phyloP scores from a whole-genome alignment of 805 yeast genomes.

The Wickerhamomyces alni region DNA sequence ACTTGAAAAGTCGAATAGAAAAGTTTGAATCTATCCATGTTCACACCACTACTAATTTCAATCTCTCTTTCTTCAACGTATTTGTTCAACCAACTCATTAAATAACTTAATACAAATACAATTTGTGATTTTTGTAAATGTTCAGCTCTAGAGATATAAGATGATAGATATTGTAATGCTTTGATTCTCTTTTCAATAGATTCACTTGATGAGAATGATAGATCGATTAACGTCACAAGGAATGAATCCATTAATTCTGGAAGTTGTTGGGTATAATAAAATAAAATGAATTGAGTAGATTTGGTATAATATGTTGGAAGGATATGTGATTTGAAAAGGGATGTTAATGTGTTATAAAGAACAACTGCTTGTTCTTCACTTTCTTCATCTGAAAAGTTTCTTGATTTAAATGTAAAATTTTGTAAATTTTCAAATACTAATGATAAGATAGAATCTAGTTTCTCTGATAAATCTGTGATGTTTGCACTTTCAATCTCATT shows the following conservation, averaged over 20 bases:
- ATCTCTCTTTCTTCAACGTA: conserved; percentile 80
- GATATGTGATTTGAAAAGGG: conserved; percentile 75
- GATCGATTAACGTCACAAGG: conserved; percentile 74
- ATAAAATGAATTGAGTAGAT: conserved; percentile 78
- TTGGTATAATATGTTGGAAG: conserved; percentile 90
- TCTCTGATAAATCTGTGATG: conserved; percentile 48
- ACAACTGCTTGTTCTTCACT: conserved; percentile 56
- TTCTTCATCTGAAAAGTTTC: conserved; percentile 35
- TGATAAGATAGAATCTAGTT: conserved; percentile 66
- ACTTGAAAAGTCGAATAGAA: conserved; percentile 92
- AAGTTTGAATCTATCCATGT: conserved; percentile 88
- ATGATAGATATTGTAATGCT: conserved; percentile 87
- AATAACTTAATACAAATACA: conserved; percentile 72
- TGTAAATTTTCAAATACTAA: conserved; percentile 48
- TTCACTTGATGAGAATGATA: conserved; percentile 67
- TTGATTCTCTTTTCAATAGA: conserved; percentile 72
- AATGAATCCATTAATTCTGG: conserved; percentile 81
- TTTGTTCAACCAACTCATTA: conserved; percentile 77
- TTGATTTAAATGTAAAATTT: conserved; percentile 20
- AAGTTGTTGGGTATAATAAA: conserved; percentile 75
- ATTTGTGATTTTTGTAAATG: conserved; percentile 66
- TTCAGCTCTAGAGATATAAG: conserved; percentile 84
- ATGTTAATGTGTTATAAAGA: conserved; percentile 66
- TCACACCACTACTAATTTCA: conserved; percentile 61
- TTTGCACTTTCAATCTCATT: conserved; percentile 28